phyloP scores from a whole-genome alignment of 129 eudicot species.

The Dittrichia graveolens region DNA sequence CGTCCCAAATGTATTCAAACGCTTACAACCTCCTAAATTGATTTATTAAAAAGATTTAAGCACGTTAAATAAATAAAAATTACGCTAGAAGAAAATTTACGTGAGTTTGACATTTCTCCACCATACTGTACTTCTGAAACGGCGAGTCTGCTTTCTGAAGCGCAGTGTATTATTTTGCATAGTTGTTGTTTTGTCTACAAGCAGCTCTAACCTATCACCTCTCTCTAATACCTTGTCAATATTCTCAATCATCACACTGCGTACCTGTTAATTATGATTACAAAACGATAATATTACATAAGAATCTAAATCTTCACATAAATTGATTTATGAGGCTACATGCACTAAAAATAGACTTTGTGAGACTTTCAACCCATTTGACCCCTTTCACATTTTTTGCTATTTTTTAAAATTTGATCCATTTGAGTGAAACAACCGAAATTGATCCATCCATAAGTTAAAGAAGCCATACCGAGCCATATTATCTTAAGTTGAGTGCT shows the following conservation, averaged over 20 bases:
- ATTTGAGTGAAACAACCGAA: not conserved
- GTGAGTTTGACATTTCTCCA: constrained; percentile 99
- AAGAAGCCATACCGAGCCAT: not conserved
- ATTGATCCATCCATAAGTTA: not conserved
- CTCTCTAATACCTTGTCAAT: constrained; percentile 94
- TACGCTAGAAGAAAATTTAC: constrained; percentile 44
- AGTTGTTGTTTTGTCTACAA: constrained; percentile 86
- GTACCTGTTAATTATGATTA: constrained; percentile 53
- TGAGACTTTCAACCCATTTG: not conserved
- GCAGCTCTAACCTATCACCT: constrained; percentile 93
- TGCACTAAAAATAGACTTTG: not conserved
- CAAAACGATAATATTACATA: not conserved
- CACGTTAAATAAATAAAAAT: not conserved
- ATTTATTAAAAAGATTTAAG: not conserved
- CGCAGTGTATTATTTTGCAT: constrained; percentile 93
- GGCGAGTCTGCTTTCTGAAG: constrained; percentile 92
- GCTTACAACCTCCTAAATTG: too few species aligned
- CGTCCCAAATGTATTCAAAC: too few species aligned
- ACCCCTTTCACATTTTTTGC: not conserved
- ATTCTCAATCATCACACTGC: constrained; percentile 89
- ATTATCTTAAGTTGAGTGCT: not conserved
- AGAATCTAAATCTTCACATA: not conserved
- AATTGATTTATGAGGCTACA: not conserved
- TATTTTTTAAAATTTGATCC: not conserved
- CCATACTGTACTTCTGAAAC: constrained; percentile 91